These are phyloP conservation scores for Xylariomycetidae sp. DNA, from an alignment of 2,329 filamentous ascomycete genomes.

Conservation along the genomic window DNA sequence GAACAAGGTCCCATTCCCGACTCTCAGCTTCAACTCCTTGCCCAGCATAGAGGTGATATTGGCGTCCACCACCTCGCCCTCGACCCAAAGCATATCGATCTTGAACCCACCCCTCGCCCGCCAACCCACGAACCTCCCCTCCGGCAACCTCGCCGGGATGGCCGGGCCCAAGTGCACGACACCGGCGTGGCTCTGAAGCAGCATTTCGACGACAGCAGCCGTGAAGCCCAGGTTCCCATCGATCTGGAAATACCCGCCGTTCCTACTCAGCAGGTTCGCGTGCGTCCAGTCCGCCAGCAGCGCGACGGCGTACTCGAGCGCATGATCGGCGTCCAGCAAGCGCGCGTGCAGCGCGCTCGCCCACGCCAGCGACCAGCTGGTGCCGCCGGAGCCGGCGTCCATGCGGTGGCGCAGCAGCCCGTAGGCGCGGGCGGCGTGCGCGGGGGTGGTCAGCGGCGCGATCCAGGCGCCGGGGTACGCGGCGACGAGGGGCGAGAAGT, in stretches of 20 bases:
- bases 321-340: not conserved
- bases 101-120: conserved; percentile 3
- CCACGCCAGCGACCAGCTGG: conserved; percentile 3
- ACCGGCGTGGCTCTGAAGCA: conserved; percentile 5
- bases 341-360: conserved; percentile 1
- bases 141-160: conserved; percentile 4
- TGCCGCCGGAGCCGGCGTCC: conserved; percentile 1
- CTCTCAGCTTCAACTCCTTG: conserved; percentile 2
- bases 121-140: conserved; percentile 2
- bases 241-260: conserved; percentile 1
- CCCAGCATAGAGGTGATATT: conserved; percentile 3
- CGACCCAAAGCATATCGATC: conserved; percentile 1
- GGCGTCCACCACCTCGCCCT: conserved; percentile 1
- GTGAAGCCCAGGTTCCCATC: conserved; percentile 4
- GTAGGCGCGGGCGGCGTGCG: not conserved
- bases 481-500: conserved; percentile 2
- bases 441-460: not conserved
- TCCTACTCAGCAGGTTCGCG: not conserved
- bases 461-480: conserved; percentile 3
- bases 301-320: not conserved
- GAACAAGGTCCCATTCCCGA: not conserved
- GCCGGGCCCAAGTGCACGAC: conserved; percentile 3
- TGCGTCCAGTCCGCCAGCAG: conserved; percentile 1
- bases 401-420: conserved; percentile 1
- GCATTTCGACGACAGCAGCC: conserved; percentile 4